Evolutionary conservation across 768 basidiomycete genomes (phyloP).

Genomic region (Exidia glandulosa): DNA sequence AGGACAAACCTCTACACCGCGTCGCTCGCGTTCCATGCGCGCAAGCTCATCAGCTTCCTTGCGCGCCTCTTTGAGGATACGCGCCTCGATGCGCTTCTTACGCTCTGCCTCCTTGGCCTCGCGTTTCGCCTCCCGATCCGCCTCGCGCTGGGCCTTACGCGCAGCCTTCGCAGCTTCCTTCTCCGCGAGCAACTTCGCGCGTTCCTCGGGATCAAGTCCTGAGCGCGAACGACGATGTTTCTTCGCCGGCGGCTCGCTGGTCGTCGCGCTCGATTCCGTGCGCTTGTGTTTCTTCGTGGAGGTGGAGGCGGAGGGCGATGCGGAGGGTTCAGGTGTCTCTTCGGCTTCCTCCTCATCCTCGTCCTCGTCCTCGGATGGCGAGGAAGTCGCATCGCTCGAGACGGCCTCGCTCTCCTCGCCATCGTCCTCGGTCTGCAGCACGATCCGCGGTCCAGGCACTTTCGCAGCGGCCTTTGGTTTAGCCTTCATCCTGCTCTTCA

Average conservation of each 20-base stretch:
- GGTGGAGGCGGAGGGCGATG: background rate
- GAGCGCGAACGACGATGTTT: background rate
- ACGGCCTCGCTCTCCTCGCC: background rate
- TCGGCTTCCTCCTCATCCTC: background rate
- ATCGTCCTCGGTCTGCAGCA: background rate
- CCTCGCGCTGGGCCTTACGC: background rate
- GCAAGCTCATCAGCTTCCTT: background rate
- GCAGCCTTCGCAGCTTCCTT: too few species aligned
- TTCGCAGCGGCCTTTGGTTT: background rate
- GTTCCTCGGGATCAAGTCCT: background rate
- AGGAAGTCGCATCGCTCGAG: background rate
- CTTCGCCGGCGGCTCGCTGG: background rate
- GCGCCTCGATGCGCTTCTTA: background rate
- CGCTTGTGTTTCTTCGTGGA: background rate
- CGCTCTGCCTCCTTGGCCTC: background rate
- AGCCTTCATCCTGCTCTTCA: background rate
- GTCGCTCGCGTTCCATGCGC: background rate
- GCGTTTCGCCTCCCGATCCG: background rate
- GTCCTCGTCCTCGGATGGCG: background rate
- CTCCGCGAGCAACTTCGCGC: background rate
- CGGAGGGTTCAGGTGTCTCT: background rate
- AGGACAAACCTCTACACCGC: background rate
- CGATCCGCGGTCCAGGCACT: background rate
- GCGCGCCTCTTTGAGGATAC: background rate
- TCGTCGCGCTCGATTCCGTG: background rate